Conservation (phyloP, 192 early-diverging fungal genomes). For the Entophlyctis luteolus region DNA sequence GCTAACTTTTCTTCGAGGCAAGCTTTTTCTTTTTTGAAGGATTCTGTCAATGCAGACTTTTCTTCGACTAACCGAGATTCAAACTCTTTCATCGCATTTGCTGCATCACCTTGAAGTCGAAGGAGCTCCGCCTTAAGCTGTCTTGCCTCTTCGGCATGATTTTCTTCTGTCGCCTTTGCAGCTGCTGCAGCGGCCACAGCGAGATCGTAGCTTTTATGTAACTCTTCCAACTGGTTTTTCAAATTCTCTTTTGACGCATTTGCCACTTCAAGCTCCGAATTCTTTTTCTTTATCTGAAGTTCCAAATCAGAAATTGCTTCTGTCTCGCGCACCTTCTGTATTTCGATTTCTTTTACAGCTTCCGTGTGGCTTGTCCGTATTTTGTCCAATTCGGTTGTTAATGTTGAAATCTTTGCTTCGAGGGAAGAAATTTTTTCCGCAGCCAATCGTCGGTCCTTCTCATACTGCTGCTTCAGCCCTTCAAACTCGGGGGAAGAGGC, state of each 20-base stretch:
- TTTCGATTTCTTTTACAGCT: constrained; percentile 30
- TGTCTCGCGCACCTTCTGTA: background rate
- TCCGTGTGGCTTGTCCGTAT: background rate
- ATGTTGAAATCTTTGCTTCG: background rate
- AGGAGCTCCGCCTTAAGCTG: background rate
- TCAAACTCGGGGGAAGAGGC: background rate
- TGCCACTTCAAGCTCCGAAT: constrained; percentile 6
- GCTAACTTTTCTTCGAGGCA: background rate
- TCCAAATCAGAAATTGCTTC: constrained; percentile 8
- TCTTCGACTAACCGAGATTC: background rate
- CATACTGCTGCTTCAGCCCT: constrained; percentile 5
- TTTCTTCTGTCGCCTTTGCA: constrained; percentile 8
- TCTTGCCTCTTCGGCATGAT: background rate
- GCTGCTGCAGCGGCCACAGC: background rate
- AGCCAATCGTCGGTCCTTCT: constrained; percentile 5
- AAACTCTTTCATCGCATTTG: constrained; percentile 1
- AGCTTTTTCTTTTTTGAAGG: constrained; percentile 16
- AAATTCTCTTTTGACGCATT: background rate
- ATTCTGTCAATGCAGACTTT: background rate
- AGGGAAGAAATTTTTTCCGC: background rate
- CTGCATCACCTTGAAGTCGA: background rate
- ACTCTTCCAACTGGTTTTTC: background rate
- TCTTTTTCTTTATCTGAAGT: constrained; percentile 17
- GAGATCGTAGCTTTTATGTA: background rate
- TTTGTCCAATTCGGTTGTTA: background rate